Evolutionary conservation across 139 green algal genomes (phyloP), one percentile per base, ranked within the genome.

Genomic region (Tetratostichococcus sp.): DNA sequence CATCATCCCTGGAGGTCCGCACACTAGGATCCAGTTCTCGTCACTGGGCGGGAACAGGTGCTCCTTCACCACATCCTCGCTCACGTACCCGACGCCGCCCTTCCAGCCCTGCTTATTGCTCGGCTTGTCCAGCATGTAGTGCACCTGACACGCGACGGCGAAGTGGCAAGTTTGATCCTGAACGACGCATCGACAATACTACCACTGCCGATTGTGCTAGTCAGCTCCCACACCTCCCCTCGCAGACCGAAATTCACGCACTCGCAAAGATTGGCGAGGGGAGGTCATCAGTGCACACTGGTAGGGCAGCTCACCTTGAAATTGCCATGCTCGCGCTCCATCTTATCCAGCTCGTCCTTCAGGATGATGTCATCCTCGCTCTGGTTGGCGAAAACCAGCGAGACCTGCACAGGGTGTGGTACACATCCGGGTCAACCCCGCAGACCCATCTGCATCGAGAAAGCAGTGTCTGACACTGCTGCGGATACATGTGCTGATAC

Each of bases 1-100:
- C 83, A 86, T 50, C 86, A 96, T 93, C 4, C 79, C 75, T 3
- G 86, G 88, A 8, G 89, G 89, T 22, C 89, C 89, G 70, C 89
- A 92, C 23, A 93, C 89, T 50, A 91, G 75, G 14, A 96, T 75
- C 62, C 94, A 72, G 33, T 70, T 82, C 68, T 89, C 86, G 11
- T 79, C 74, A 28, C 66, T 66, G 16, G 91, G 81, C 0, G 84
- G 72, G 4, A 89, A 88, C 69, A 90, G 75, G 43, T 87, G 74
- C 32, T 72, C 22, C 30, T 77, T 67, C 25, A 96, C 73, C 69
- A 93, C 78, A 11, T 86, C 80, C 42, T 80, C 72, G n/a, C 65
- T 87, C 22, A 89, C 43, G 72, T 84, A 84, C 6, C 85, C 85
- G 17, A 82, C 70, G 42, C 85, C 74, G 31, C 85, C 85, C 57